Evolutionary conservation across 345 rosid genomes (phyloP), one percentile per base, ranked within the genome.

Genomic region (Psidium guajava): DNA sequence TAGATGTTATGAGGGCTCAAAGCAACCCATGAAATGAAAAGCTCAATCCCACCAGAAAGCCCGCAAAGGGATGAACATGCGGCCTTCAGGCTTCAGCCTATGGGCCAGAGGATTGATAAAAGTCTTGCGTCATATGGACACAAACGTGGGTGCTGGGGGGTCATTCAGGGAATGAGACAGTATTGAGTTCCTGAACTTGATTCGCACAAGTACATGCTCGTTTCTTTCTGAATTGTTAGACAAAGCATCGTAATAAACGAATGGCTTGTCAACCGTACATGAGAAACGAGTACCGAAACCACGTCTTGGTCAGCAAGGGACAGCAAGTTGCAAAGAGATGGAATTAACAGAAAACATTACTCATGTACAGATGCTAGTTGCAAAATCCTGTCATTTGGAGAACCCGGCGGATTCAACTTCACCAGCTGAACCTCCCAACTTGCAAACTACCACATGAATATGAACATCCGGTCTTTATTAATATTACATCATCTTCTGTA

Each of bases 331-430:
- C 81, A 88, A 82, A 42, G 80, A 53, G 81, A 73, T 54, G 82
- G 80, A 69, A 69, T 69, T 69, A 69, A 87, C 81, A 74, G 50
- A 87, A 86, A 77, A 85, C 58, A 87, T 82, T 54, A 47, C 86
- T 83, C 90, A 89, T 88, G 81, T 89, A 88, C 91, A 88, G 82
- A 83, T 87, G 88, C 69, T 87, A 88, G 91, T 88, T 89, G 89
- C 90, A 91, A 83, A 84, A 89, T 84, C 84, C 80, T 82, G 64
- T 84, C 85, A 82, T 47, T 24, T 51, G 57, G 86, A 80, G 82
- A 88, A 52, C 86, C 50, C 24, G 55, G 36, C 83, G 59, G 86
- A 87, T 84, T 49, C 86, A 51, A 52, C 87, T 74, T 87, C 86
- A 82, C 75, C 74, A 85, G 86, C 82, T 69, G 86, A 81, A 82